These are phyloP conservation scores for Macrolepiota fuliginosa DNA, from an alignment of 768 basidiomycete species.

Conservation along the genomic window DNA sequence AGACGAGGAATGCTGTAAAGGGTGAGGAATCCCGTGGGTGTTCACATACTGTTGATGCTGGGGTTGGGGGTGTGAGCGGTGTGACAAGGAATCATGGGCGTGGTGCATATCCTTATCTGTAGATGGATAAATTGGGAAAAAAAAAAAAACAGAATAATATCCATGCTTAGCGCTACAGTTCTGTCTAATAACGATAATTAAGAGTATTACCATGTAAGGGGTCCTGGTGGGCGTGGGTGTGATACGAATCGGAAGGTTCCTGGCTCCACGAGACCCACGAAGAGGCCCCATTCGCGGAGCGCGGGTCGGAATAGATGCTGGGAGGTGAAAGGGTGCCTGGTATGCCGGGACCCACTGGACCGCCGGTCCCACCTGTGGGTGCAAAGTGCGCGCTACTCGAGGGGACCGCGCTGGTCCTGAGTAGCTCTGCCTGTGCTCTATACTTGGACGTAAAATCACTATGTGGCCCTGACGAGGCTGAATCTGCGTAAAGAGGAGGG, in stretches of 20 bases:
- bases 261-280: constrained; percentile 13
- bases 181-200: constrained; percentile 28
- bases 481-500: constrained; percentile 20
- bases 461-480: constrained; percentile 4
- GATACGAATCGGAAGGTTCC: constrained; percentile 2
- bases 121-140: constrained; percentile 10
- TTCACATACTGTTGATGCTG: constrained; percentile 4
- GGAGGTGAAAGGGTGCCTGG: constrained; percentile 13
- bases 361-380: constrained; percentile 8
- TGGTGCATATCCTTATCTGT: constrained; percentile 15
- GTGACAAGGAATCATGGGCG: constrained; percentile 15
- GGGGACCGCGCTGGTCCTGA: constrained; percentile 8
- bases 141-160: constrained; percentile 17
- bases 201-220: constrained; percentile 29
- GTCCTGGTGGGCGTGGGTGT: constrained; percentile 17
- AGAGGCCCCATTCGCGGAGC: constrained; percentile 4
- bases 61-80: constrained; percentile 10
- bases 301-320: constrained; percentile 1
- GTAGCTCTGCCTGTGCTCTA: constrained; percentile 37
- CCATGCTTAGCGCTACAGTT: constrained; percentile 30
- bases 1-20: constrained; percentile 5
- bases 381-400: constrained; percentile 6
- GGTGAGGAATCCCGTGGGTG: constrained; percentile 7
- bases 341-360: constrained; percentile 15
- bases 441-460: constrained; percentile 48